These are phyloP conservation scores for Lotmaria passim DNA, from an alignment of 208 protist species.

Conservation along the genomic window DNA sequence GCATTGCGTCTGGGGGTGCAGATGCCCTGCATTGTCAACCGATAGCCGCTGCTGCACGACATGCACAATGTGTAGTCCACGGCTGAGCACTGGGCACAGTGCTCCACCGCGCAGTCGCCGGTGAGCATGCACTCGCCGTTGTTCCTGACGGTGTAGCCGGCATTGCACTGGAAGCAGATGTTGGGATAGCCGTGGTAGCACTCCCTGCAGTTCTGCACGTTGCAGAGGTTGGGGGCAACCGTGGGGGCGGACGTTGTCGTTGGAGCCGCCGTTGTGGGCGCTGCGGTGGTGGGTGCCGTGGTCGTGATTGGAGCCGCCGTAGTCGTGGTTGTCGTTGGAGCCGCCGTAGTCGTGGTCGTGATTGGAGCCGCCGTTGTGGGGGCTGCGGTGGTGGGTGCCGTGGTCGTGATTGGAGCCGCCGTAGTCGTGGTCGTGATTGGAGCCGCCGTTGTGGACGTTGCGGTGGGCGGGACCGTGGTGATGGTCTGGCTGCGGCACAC, in stretches of 20 bases:
- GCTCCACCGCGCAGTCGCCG: not conserved
- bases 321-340: no score
- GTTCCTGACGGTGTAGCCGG: not conserved
- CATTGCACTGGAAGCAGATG: not conserved
- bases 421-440: not conserved
- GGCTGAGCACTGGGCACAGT: conserved; percentile 2
- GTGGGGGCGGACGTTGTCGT: no score
- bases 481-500: not conserved
- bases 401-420: not conserved
- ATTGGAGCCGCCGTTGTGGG: not conserved
- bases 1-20: not conserved
- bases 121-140: conserved; percentile 5
- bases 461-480: not conserved
- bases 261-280: not conserved
- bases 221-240: not conserved
- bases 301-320: not conserved
- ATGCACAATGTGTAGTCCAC: not conserved
- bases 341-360: not conserved
- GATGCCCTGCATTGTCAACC: not conserved
- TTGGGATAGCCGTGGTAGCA: not conserved
- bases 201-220: not conserved
- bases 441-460: not conserved
- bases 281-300: no score
- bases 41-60: not conserved
- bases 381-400: not conserved